Conservation (phyloP, 2,329 filamentous ascomycete species). For the Fonsecaea nubica region DNA sequence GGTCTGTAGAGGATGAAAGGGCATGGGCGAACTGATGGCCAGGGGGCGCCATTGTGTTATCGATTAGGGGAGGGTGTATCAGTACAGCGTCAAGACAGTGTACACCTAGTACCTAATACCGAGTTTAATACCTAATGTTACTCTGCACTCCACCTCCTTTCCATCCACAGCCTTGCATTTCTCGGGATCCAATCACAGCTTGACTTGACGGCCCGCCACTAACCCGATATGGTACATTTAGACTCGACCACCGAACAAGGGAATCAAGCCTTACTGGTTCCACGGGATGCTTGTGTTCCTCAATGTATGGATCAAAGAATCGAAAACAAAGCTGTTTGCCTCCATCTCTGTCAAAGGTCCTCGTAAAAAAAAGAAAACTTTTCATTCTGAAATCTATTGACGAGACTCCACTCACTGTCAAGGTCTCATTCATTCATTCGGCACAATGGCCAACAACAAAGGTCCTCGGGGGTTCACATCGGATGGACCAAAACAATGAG, state of each 20-base stretch:
- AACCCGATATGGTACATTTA: not conserved
- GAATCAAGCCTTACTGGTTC: not conserved
- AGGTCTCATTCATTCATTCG: not conserved
- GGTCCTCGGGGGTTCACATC: no score
- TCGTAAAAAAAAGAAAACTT: not conserved
- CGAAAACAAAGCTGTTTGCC: not conserved
- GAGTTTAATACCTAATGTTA: no score
- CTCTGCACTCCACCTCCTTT: slow-evolving; percentile 5
- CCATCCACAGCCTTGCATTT: slow-evolving; percentile 3
- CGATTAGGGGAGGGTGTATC: not conserved
- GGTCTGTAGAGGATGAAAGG: not conserved
- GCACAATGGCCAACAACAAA: not conserved
- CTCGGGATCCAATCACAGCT: not conserved
- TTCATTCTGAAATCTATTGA: not conserved
- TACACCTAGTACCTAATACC: no score
- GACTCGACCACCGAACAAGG: not conserved
- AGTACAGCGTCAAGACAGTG: no score
- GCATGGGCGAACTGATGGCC: not conserved
- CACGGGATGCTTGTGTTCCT: not conserved
- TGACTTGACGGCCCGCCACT: not conserved
- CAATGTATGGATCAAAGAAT: not conserved
- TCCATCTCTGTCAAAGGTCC: not conserved
- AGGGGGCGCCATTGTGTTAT: not conserved
- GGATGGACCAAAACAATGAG: no score
- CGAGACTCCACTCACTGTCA: not conserved